A percentile compares a stretch with the other conserved stretches of the same genome.
phyloP scores from a whole-genome alignment of 2,329 filamentous ascomycete species.

The Aspergillus transmontanensis region DNA sequence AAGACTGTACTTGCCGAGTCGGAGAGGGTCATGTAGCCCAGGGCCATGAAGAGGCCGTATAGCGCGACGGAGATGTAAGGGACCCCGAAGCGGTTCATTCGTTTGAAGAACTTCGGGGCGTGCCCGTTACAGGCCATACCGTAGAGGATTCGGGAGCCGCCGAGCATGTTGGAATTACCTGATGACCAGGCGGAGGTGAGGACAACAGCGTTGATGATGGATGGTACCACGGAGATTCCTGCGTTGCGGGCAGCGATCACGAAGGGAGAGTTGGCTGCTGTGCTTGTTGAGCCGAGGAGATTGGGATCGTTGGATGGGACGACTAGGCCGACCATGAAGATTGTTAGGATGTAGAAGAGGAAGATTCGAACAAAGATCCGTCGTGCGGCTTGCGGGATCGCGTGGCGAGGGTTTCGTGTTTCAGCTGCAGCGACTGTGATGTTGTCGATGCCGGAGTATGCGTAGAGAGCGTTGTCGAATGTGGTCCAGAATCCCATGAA shows the following conservation, averaged over 20 bases:
- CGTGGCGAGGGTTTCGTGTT: constrained; percentile 54
- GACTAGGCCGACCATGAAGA: constrained; percentile 61
- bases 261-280: constrained; percentile 54
- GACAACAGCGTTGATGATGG: constrained; percentile 76
- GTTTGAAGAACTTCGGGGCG: constrained; percentile 54
- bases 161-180: constrained; percentile 66
- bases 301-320: constrained; percentile 56
- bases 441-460: constrained; percentile 48
- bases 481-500: constrained; percentile 60
- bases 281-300: constrained; percentile 26
- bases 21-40: constrained; percentile 64
- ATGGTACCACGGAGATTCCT: constrained; percentile 67
- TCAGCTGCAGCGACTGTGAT: constrained; percentile 60
- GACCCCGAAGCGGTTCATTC: constrained; percentile 38
- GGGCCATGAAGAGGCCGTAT: constrained; percentile 44
- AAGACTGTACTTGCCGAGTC: constrained; percentile 59
- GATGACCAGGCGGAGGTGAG: constrained; percentile 72
- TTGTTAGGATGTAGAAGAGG: constrained; percentile 60
- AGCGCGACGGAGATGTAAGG: constrained; percentile 47
- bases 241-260: constrained; percentile 72
- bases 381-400: constrained; percentile 57
- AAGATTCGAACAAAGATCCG: constrained; percentile 59
- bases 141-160: constrained; percentile 56
- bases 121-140: constrained; percentile 51
- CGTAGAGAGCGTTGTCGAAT: constrained; percentile 45